phyloP scores from a whole-genome alignment of 2,329 filamentous ascomycete genomes.

The Falciphora oryzae region DNA sequence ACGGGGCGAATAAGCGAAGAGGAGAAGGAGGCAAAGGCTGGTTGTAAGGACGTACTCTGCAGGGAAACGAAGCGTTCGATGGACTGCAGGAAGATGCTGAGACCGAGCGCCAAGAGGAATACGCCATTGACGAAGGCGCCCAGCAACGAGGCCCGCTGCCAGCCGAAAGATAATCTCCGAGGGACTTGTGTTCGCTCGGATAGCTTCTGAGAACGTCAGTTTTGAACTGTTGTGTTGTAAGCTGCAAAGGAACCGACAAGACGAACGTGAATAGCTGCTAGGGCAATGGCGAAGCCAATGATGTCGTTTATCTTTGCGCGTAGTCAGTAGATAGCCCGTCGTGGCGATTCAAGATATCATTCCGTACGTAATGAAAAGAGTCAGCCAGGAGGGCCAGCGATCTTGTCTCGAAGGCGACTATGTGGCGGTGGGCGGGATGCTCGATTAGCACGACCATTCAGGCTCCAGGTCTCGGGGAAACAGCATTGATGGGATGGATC shows the following conservation, averaged over 20 bases:
- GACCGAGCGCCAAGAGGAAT: constrained; percentile 63
- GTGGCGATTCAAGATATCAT: background rate
- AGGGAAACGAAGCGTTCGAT: constrained; percentile 63
- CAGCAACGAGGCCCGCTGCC: constrained; percentile 66
- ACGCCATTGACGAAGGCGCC: constrained; percentile 79
- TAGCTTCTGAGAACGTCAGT: constrained; percentile 35
- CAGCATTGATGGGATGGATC: background rate
- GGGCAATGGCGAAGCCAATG: constrained; percentile 61
- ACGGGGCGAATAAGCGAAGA: background rate
- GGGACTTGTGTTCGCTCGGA: constrained; percentile 47
- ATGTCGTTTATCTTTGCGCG: constrained; percentile 58
- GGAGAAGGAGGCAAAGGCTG: background rate
- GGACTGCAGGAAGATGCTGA: constrained; percentile 69
- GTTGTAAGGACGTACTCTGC: constrained; percentile 35
- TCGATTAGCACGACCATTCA: constrained; percentile 11
- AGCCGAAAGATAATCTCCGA: constrained; percentile 64
- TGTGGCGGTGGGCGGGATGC: background rate
- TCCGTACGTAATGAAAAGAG: constrained; percentile 68
- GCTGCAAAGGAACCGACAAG: background rate
- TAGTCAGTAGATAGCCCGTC: background rate
- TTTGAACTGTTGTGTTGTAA: background rate
- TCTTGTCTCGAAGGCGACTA: constrained; percentile 62
- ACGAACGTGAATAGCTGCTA: constrained; percentile 56
- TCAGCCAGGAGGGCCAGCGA: constrained; percentile 70
- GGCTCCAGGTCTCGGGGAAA: background rate